Conservation (phyloP, 1,284 basidiomycete genomes). For the Ustilago esculenta region DNA sequence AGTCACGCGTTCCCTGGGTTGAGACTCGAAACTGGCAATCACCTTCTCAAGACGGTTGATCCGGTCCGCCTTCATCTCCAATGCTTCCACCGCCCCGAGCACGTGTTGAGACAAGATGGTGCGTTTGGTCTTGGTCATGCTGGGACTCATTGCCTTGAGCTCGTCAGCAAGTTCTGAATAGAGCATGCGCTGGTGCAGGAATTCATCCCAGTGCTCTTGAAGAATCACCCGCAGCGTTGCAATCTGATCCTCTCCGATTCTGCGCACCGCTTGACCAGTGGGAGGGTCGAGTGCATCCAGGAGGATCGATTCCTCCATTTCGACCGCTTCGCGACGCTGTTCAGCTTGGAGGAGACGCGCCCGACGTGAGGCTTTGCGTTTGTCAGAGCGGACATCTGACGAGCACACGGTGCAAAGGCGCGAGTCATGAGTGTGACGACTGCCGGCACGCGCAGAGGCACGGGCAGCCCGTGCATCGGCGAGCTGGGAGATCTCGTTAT, state of each 20-base stretch:
- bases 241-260: constrained; percentile 1
- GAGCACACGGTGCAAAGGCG: constrained; percentile 42
- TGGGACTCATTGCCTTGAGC: constrained; percentile 55
- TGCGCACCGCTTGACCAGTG: not conserved
- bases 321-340: constrained; percentile 12
- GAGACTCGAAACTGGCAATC: not conserved
- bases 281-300: constrained; percentile 13
- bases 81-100: constrained; percentile 58
- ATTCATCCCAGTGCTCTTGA: constrained; percentile 63
- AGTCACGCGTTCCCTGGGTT: not conserved
- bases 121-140: constrained; percentile 51
- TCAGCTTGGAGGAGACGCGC: constrained; percentile 22
- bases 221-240: constrained; percentile 24
- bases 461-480: constrained; percentile 30
- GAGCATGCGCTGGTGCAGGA: constrained; percentile 58
- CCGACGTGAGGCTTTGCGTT: constrained; percentile 27
- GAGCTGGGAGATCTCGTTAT: constrained; percentile 44
- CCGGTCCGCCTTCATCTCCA: constrained; percentile 60
- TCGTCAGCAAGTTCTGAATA: constrained; percentile 65
- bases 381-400: constrained; percentile 5
- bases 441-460: constrained; percentile 14
- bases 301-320: constrained; percentile 39
- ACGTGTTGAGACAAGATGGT: constrained; percentile 60
- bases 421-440: constrained; percentile 22
- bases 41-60: constrained; percentile 51